phyloP scores from a whole-genome alignment of 768 basidiomycete genomes.

The Saitozyma sp. region DNA sequence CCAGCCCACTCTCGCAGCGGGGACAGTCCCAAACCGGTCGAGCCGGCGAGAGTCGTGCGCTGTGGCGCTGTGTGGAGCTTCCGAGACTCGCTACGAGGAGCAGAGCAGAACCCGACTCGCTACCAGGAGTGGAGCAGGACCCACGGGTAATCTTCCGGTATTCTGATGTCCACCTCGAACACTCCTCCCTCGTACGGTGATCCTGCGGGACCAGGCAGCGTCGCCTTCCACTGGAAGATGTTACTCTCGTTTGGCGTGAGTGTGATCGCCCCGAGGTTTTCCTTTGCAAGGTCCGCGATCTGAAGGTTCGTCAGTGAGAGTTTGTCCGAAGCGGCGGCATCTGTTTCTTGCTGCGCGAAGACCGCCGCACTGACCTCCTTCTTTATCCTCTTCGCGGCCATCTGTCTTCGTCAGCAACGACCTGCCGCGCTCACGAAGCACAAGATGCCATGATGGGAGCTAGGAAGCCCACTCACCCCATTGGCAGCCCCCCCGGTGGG shows the following conservation, averaged over 20 bases:
- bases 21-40: neutral
- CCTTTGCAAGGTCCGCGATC: slow-evolving; percentile 48
- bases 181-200: slow-evolving; percentile 51
- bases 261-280: slow-evolving; percentile 43
- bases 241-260: slow-evolving; percentile 46
- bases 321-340: neutral
- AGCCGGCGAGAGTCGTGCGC: neutral
- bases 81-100: neutral
- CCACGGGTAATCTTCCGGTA: slow-evolving; percentile 52
- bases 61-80: neutral
- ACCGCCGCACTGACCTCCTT: slow-evolving; percentile 34
- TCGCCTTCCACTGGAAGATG: slow-evolving; percentile 46
- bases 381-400: slow-evolving; percentile 49
- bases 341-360: neutral
- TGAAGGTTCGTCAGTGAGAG: slow-evolving; percentile 11
- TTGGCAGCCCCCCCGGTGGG: too few species aligned
- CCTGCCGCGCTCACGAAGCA: too few species aligned
- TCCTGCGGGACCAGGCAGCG: slow-evolving; percentile 45
- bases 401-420: slow-evolving; percentile 11
- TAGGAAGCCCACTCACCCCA: too few species aligned
- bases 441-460: too few species aligned
- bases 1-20: too few species aligned
- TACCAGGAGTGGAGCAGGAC: slow-evolving; percentile 13
- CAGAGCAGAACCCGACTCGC: neutral
- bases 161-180: slow-evolving; percentile 45